Conservation (phyloP, 352 stramenopile genomes). For the Globisporangium lucens region DNA sequence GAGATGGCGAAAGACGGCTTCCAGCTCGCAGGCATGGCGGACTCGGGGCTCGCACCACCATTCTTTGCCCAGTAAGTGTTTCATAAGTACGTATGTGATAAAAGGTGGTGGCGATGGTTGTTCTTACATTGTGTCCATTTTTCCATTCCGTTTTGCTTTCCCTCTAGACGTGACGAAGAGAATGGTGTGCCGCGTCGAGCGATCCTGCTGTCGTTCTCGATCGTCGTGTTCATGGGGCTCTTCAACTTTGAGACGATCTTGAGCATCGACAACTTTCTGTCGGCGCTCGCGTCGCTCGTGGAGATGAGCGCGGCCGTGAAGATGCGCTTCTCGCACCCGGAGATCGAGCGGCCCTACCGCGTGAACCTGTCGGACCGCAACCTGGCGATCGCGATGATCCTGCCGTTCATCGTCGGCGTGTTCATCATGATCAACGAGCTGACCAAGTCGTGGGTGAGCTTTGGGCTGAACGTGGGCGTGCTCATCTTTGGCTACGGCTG, state of each 20-base stretch:
- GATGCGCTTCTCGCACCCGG: conserved; percentile 73
- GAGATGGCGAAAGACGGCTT: conserved; percentile 85
- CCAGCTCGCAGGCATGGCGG: conserved; percentile 76
- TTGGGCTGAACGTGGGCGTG: conserved; percentile 51
- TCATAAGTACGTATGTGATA: too few relatives aligned
- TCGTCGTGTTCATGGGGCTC: conserved; percentile 76
- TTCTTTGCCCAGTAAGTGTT: conserved; percentile 68
- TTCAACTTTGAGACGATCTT: conserved; percentile 84
- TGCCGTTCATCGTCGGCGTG: conserved; percentile 60
- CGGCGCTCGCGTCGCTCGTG: conserved; percentile 62
- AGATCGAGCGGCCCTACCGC: conserved; percentile 71
- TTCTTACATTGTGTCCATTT: neutral
- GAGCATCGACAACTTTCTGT: conserved; percentile 80
- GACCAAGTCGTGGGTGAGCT: conserved; percentile 70
- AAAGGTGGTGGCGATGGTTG: too few relatives aligned
- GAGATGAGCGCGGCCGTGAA: conserved; percentile 76
- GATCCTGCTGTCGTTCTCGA: conserved; percentile 70
- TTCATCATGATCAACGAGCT: conserved; percentile 83
- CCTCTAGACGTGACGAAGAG: conserved; percentile 39
- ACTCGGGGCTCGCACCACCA: conserved; percentile 71
- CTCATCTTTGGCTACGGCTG: conserved; percentile 45
- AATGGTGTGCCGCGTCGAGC: conserved; percentile 64
- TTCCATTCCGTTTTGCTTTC: neutral
- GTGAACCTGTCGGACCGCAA: conserved; percentile 64
- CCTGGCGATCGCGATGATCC: conserved; percentile 41